Evolutionary conservation across 2,329 filamentous ascomycete species (phyloP).

Genomic region (Fusarium miscanthi): DNA sequence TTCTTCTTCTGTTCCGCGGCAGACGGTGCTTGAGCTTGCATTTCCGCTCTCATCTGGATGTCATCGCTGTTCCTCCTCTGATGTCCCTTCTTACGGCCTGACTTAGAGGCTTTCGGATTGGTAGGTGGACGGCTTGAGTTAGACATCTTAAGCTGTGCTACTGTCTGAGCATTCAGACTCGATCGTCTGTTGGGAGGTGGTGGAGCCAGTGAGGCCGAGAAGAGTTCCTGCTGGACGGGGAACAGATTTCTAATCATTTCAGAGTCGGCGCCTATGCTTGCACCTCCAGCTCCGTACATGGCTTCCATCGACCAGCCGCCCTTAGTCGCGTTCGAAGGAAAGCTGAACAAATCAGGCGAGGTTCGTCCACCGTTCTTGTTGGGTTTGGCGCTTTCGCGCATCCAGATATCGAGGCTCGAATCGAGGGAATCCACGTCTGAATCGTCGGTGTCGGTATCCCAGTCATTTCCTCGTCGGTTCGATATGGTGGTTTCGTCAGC

Average conservation of each 20-base stretch:
- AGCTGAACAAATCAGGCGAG: slow-evolving; percentile 67
- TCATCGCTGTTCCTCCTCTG: slow-evolving; percentile 49
- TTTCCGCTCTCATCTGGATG: slow-evolving; percentile 40
- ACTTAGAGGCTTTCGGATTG: slow-evolving; percentile 33
- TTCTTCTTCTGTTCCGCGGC: slow-evolving; percentile 50
- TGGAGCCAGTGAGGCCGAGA: slow-evolving; percentile 54
- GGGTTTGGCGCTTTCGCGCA: slow-evolving; percentile 63
- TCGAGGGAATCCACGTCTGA: slow-evolving; percentile 56
- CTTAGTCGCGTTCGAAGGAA: slow-evolving; percentile 55
- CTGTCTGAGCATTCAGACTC: slow-evolving; percentile 62
- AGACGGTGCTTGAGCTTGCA: slow-evolving; percentile 40
- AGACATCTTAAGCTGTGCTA: slow-evolving; percentile 36
- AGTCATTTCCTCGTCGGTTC: slow-evolving; percentile 53
- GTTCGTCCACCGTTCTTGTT: slow-evolving; percentile 42
- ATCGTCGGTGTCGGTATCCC: slow-evolving; percentile 58
- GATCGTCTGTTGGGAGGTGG: slow-evolving; percentile 64
- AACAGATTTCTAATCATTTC: slow-evolving; percentile 61
- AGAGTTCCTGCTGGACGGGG: slow-evolving; percentile 54
- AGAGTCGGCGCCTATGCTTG: slow-evolving; percentile 43
- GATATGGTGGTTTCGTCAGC: slow-evolving; percentile 59
- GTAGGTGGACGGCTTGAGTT: slow-evolving; percentile 36
- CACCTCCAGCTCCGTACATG: slow-evolving; percentile 56
- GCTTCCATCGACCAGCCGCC: slow-evolving; percentile 60
- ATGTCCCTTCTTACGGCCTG: slow-evolving; percentile 31
- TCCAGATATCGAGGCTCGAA: slow-evolving; percentile 68